Evolutionary conservation across 257 asterid genomes (phyloP), one percentile per base, ranked within the genome.

Genomic region (Solanum infundibuliforme): DNA sequence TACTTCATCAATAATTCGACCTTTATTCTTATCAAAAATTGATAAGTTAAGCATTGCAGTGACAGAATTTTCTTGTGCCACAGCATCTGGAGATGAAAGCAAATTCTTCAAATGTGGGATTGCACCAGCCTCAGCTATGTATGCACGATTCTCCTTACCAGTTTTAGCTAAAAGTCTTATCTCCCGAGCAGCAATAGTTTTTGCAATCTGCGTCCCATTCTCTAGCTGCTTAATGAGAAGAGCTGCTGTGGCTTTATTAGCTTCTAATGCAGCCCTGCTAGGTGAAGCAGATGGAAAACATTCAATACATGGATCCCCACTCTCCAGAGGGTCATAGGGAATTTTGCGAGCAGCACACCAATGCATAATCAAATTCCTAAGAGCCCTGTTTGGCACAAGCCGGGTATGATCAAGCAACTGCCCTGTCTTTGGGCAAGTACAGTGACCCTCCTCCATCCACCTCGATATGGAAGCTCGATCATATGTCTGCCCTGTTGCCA

Each of bases 401-500:
- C 89, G 89, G 27, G 94, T 90, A 86, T 95, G 94, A 82, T 85
- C 90, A 48, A 96, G 98, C 92, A 92, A 90, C 89, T 96, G 98
- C 76, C 99, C 98, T 0, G 98, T 92, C 86, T 95, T 94, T 0
- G 99, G 98, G 90, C 99, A 96, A 48, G 94, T 93, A n/a, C 89
- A 88, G 74, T 93, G 98, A 74, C 99, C 98, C 88, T 94, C 99
- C 86, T 94, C 98, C 88, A 96, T 90, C 99, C 99, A 96, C 92
- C 98, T 92, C 0, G 91, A 71, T 72, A 96, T 96, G 32, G 98
- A 92, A 4, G 89, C 73, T n/a, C 99, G 95, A 55, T 95, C 99
- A 43, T 97, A 97, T 1, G 98, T 95, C 89, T 95, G 99, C 60
- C 99, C 99, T 0, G 99, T 97, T 2, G 98, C 94, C 12, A 97